A percentile compares a stretch with the other conserved stretches of the same genome.
Conservation (phyloP, 345 rosid genomes). For the Anacardium occidentale region DNA sequence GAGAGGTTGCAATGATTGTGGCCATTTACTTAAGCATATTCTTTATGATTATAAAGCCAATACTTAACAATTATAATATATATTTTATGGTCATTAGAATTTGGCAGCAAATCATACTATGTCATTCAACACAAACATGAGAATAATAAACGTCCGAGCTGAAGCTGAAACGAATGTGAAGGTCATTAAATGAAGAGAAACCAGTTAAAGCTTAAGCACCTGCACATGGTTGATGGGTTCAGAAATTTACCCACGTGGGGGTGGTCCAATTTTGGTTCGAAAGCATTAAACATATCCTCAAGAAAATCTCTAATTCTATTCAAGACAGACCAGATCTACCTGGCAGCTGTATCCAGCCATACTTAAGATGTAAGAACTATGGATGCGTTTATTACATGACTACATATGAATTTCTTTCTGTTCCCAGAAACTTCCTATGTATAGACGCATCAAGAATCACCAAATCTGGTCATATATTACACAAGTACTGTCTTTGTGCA, state of each 20-base stretch:
- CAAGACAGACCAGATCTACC: slow-evolving; percentile 15
- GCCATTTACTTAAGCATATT: slow-evolving; percentile 4
- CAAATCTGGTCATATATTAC: slow-evolving; percentile 1
- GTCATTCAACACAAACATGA: background rate
- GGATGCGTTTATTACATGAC: slow-evolving; percentile 24
- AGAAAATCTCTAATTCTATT: background rate
- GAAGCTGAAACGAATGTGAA: background rate
- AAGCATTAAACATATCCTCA: slow-evolving; percentile 9
- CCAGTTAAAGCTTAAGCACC: background rate
- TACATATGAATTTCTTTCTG: background rate
- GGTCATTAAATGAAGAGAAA: background rate
- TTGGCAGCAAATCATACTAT: background rate
- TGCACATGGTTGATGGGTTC: background rate
- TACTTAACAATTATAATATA: background rate
- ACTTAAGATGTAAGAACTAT: background rate
- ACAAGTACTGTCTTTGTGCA: too few species aligned
- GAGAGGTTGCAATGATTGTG: slow-evolving; percentile 13
- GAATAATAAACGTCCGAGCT: background rate
- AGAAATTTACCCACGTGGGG: slow-evolving; percentile 29
- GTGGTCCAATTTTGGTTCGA: slow-evolving; percentile 13
- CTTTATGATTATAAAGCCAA: background rate
- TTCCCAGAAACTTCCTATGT: background rate
- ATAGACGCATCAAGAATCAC: slow-evolving; percentile 3
- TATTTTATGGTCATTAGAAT: background rate
- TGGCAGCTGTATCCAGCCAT: slow-evolving; percentile 17